These are phyloP conservation scores for Diaporthe sp. DNA, from an alignment of 2,329 filamentous ascomycete genomes.

Conservation along the genomic window DNA sequence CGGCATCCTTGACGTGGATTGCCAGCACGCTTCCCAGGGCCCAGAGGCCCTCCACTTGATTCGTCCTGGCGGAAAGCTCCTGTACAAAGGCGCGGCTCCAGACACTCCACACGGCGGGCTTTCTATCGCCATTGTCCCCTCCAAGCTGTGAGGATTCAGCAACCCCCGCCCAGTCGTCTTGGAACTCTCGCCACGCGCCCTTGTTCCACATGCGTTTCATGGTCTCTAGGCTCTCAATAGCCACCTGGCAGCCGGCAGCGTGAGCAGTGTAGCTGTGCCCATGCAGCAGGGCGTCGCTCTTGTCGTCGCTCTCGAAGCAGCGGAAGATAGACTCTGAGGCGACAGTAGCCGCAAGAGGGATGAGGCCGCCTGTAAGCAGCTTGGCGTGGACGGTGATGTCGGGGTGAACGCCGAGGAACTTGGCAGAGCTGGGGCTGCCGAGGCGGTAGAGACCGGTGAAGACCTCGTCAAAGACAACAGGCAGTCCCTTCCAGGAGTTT, in stretches of 20 bases:
- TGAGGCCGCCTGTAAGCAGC: slow-evolving; percentile 82
- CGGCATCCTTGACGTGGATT: slow-evolving; percentile 63
- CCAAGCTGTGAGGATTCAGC: no score
- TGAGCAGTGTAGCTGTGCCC: slow-evolving; percentile 92
- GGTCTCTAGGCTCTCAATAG: slow-evolving; percentile 72
- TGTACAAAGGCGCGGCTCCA: slow-evolving; percentile 16
- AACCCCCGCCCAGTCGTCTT: background rate
- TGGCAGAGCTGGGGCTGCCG: slow-evolving; percentile 77
- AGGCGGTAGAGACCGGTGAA: slow-evolving; percentile 89
- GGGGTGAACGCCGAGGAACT: slow-evolving; percentile 75
- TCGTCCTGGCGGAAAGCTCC: slow-evolving; percentile 4
- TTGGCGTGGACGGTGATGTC: slow-evolving; percentile 89
- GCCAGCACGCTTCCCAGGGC: slow-evolving; percentile 51
- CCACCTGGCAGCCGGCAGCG: slow-evolving; percentile 83
- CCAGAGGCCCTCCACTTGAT: slow-evolving; percentile 5
- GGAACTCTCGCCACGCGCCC: slow-evolving; percentile 47
- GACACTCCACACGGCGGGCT: slow-evolving; percentile 39
- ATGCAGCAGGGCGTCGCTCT: slow-evolving; percentile 83
- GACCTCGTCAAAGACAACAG: slow-evolving; percentile 87
- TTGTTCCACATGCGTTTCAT: slow-evolving; percentile 70
- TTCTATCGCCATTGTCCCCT: background rate
- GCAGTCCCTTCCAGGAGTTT: slow-evolving; percentile 77
- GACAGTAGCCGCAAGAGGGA: slow-evolving; percentile 82
- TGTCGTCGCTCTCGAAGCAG: slow-evolving; percentile 78
- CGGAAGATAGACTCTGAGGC: slow-evolving; percentile 81